phyloP scores from a whole-genome alignment of 2,329 filamentous ascomycete genomes.

The Mariannaea sp. region DNA sequence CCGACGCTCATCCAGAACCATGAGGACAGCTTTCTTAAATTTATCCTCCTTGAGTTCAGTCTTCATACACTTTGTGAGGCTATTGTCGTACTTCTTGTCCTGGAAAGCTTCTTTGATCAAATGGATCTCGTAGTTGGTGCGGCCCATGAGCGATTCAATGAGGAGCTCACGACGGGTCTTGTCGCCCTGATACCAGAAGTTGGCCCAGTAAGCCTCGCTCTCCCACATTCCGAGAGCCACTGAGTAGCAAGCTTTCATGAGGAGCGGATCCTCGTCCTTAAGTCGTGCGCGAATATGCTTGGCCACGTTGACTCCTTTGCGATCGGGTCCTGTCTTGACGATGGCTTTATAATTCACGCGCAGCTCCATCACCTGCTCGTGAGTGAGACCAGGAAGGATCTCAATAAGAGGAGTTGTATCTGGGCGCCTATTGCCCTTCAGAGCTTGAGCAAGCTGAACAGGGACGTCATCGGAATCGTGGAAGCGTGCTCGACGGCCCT shows the following conservation, averaged over 20 bases:
- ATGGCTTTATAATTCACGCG: constrained; percentile 89
- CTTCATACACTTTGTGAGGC: constrained; percentile 82
- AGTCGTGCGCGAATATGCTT: constrained; percentile 81
- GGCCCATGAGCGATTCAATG: constrained; percentile 91
- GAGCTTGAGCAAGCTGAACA: constrained; percentile 72
- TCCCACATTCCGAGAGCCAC: constrained; percentile 90
- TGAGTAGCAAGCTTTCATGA: constrained; percentile 91
- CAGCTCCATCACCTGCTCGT: constrained; percentile 86
- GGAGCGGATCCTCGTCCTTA: constrained; percentile 73
- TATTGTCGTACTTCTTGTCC: constrained; percentile 90
- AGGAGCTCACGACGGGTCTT: constrained; percentile 84
- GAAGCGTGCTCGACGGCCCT: constrained; percentile 70
- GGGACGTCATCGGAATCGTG: constrained; percentile 85
- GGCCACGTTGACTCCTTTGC: constrained; percentile 80
- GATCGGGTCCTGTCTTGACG: constrained; percentile 75
- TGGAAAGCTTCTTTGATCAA: constrained; percentile 86
- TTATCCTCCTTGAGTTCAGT: constrained; percentile 94
- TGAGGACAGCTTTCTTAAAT: constrained; percentile 85
- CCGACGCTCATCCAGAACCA: constrained; percentile 79
- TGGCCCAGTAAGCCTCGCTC: constrained; percentile 95
- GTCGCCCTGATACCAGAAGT: constrained; percentile 94
- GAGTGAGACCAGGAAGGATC: constrained; percentile 81
- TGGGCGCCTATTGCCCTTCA: constrained; percentile 68
- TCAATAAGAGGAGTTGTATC: constrained; percentile 76
- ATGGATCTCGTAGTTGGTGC: constrained; percentile 83